A percentile compares a stretch with the other conserved stretches of the same genome.
Conservation (phyloP, 805 yeast species). For the Ogataea trehalophila region DNA sequence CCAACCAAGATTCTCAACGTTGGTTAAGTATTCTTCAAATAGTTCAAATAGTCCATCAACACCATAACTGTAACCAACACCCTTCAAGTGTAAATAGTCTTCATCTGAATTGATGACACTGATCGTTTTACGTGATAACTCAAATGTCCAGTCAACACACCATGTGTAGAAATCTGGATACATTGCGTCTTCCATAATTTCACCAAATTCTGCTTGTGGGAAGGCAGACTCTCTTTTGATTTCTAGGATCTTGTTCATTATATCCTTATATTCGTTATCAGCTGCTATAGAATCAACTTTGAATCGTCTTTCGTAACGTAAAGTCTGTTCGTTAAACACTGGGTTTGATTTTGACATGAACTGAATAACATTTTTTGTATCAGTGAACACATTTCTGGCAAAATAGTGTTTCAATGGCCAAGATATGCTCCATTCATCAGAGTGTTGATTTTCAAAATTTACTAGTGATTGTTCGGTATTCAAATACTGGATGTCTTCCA, state of each 20-base stretch:
- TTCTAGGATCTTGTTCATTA: constrained; percentile 7
- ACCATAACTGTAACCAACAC: constrained; percentile 12
- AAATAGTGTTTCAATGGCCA: constrained; percentile 8
- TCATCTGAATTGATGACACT: constrained; percentile 7
- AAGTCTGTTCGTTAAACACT: constrained; percentile 3
- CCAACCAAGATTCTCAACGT: constrained; percentile 7
- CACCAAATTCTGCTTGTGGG: constrained; percentile 6
- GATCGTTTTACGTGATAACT: constrained; percentile 4
- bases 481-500: constrained; percentile 9
- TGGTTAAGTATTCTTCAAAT: constrained; percentile 8
- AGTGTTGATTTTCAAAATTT: constrained; percentile 10
- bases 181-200: constrained; percentile 4
- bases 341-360: constrained; percentile 5
- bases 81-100: constrained; percentile 6
- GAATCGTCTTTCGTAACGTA: constrained; percentile 5
- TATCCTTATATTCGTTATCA: not conserved
- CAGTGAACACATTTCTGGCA: constrained; percentile 10
- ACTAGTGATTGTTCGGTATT: constrained; percentile 1
- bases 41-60: constrained; percentile 10
- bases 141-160: constrained; percentile 12
- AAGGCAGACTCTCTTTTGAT: constrained; percentile 8
- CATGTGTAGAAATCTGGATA: constrained; percentile 13
- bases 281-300: not conserved
- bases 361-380: constrained; percentile 8
- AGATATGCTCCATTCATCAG: constrained; percentile 7